Evolutionary conservation across 108 stramenopile genomes (phyloP), one percentile per base, ranked within the genome.

Genomic region (Conticribra guillardii): DNA sequence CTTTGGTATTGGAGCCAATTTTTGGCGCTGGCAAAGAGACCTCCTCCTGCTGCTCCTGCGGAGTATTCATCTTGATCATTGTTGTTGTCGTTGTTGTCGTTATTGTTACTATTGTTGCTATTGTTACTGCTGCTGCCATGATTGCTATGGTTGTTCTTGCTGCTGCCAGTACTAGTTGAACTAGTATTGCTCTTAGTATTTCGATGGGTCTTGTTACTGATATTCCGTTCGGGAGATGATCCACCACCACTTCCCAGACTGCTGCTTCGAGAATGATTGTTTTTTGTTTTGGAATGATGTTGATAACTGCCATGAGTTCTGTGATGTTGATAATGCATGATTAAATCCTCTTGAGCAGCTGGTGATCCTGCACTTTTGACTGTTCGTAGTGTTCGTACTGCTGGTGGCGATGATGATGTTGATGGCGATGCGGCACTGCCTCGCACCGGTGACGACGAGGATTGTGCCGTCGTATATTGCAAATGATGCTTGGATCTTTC

Each of bases 1-100:
- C 81, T 47, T 51, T 82, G 76, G 24, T 53, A 50, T 33, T 66
- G 52, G 0, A 82, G 65, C 81, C 81, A 82, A 37, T 67, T 77
- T 45, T 52, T 73, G 18, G 81, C 81, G 17, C 41, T 29, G 27
- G 71, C 50, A 32, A 79, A 74, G 27, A 78, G 3, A 17, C 79
- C 70, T 0, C 69, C 62, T 18, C 60, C 58, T 28, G 7, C 44
- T 26, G 55, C 34, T 15, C 24, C 21, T 44, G 24, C 37, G 7
- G 16, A 16, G 22, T 56, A 27, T 16, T 66, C 52, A 44, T 41
- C 45, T 63, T 23, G 2, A 32, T 46, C 41, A n/a, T n/a, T n/a
- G n/a, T n/a, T n/a, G n/a, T 27, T 54, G 21, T 51, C 26, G 44
- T 16, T 51, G 24, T 55, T 58, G 29, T 34, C n/a, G 31, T 29